phyloP scores from a whole-genome alignment of 495 filamentous ascomycete species.

The Glarea lozoyensis region DNA sequence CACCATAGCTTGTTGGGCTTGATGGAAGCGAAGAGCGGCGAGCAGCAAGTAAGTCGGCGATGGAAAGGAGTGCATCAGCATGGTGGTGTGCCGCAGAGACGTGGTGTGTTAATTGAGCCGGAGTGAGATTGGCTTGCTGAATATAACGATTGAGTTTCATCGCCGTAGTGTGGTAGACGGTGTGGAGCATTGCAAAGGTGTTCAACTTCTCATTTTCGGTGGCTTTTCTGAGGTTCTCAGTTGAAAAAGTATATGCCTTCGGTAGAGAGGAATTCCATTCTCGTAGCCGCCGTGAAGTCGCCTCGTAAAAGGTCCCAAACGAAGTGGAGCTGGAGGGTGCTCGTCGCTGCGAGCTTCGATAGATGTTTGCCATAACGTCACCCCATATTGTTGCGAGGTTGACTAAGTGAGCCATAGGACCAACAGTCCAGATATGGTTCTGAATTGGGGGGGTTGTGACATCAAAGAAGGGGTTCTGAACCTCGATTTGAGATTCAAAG shows the following conservation, averaged over 20 bases:
- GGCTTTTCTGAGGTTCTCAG: conserved; percentile 39
- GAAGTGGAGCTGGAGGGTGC: conserved; percentile 20
- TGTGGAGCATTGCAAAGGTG: conserved; percentile 49
- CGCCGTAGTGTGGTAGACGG: conserved; percentile 50
- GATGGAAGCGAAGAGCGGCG: conserved; percentile 2
- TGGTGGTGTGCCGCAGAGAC: conserved; percentile 33
- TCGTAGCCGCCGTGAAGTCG: conserved; percentile 40
- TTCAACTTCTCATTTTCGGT: conserved; percentile 37
- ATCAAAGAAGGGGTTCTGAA: conserved; percentile 49
- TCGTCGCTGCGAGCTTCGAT: conserved; percentile 42
- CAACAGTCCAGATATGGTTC: conserved; percentile 25
- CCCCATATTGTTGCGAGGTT: conserved; percentile 55
- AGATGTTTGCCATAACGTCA: conserved; percentile 49
- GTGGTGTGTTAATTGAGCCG: conserved; percentile 26
- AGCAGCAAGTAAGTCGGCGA: conserved; percentile 14
- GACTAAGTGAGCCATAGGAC: conserved; percentile 51
- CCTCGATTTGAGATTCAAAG: conserved; percentile 47
- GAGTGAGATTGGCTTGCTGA: conserved; percentile 28
- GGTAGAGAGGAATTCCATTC: conserved; percentile 38
- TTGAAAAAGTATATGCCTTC: conserved; percentile 34
- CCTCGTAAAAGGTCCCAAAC: conserved; percentile 35
- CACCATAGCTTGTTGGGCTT: conserved; percentile 19
- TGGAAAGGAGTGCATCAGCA: conserved; percentile 32
- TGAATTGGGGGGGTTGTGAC: conserved; percentile 24
- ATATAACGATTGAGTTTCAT: conserved; percentile 56